phyloP scores from a whole-genome alignment of 305 asterid genomes.

The Striga hermonthica region DNA sequence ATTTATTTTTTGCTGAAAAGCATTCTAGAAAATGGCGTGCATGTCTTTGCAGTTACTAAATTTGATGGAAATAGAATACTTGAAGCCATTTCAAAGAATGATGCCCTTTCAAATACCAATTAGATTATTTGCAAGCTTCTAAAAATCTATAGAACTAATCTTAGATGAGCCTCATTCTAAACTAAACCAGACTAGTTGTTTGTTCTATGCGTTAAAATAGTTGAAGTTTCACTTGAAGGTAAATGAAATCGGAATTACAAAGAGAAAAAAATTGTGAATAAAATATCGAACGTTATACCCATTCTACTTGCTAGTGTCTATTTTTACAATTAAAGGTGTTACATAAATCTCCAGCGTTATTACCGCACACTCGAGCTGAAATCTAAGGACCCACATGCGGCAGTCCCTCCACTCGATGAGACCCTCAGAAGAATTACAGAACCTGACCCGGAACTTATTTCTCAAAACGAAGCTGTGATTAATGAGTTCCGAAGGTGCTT shows the following conservation, averaged over 20 bases:
- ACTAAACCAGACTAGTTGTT: background rate
- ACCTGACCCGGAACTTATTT: constrained; percentile 67
- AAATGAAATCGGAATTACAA: background rate
- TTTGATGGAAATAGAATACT: background rate
- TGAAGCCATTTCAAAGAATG: constrained; percentile 4
- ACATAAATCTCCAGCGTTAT: constrained; percentile 58
- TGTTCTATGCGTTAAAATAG: background rate
- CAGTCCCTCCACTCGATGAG: constrained; percentile 81
- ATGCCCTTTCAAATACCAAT: background rate
- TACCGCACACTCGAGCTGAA: constrained; percentile 74
- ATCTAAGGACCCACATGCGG: constrained; percentile 73
- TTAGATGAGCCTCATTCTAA: background rate
- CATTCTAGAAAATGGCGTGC: no score
- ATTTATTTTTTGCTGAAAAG: no score
- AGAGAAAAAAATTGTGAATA: no score
- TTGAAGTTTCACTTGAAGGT: constrained; percentile 10
- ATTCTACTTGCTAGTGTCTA: constrained; percentile 4
- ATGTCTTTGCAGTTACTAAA: no score
- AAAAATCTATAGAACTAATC: background rate
- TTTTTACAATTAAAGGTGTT: constrained; percentile 23
- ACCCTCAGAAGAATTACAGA: constrained; percentile 74
- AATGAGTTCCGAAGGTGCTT: constrained; percentile 63
- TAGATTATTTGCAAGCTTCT: background rate
- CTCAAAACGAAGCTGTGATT: constrained; percentile 49
- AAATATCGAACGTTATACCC: background rate